Evolutionary conservation across 441 rosid species (phyloP), one percentile per base, ranked within the genome.

Genomic region (Hypseocharis bilobata): DNA sequence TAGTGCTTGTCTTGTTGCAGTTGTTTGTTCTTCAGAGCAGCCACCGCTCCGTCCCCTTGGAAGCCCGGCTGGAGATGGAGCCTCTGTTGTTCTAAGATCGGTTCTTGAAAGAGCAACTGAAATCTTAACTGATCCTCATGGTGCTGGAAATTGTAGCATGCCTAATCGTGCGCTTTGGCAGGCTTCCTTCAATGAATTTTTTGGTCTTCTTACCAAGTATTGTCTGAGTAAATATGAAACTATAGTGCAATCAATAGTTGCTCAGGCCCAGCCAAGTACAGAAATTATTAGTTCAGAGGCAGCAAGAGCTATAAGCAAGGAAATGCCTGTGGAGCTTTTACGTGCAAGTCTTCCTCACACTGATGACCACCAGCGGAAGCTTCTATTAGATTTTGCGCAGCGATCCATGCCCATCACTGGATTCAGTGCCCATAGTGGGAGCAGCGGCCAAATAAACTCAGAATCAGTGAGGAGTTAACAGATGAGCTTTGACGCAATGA

Each of bases 401-500:
- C 19, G 19, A 44, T 44, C 49, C 49, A 44, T 44, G 19, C 49
- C 49, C 49, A n/a, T 44, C 49, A 71, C 78, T 2, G 87, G 76
- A 52, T 66, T 81, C 29, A 72, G 65, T 44, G 70, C 82, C 26
- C 81, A 70, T 71, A 75, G 80, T 38, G 84, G 82, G 58, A 64
- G 51, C 65, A 52, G 75, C 59, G 77, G 83, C 47, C 89, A 75
- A 42, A 72, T 84, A 63, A 85, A 72, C 73, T 85, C 96, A 0
- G 96, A 88, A 72, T 85, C 85, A 27, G 92, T 86, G 68, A 82
- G 72, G 76, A 87, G 86, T 76, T 88, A 70, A 51, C 17, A 7
- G 29, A 44, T 19, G 66, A 66, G 51, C 26, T n/a, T n/a, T n/a
- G n/a, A n/a, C n/a, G n/a, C n/a, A n/a, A n/a, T n/a, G n/a, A n/a